Conservation (phyloP, 352 stramenopile species). For the Thraustochytrium sp. region DNA sequence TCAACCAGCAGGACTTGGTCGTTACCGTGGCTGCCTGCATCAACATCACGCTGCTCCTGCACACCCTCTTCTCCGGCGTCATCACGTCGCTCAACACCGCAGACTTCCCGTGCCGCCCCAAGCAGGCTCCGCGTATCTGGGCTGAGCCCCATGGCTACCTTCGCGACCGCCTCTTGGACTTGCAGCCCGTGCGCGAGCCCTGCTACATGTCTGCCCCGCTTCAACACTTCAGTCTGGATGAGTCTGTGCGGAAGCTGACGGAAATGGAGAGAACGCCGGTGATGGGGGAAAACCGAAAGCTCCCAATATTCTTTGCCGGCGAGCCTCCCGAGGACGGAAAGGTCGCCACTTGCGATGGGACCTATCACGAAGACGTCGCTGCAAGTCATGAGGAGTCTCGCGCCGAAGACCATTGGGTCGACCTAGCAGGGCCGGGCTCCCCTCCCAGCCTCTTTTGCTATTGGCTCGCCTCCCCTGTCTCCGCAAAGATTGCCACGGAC, state of each 20-base stretch:
- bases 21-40: neutral
- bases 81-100: neutral
- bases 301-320: too few species aligned
- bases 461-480: neutral
- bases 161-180: neutral
- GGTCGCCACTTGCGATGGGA: too few species aligned
- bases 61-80: neutral
- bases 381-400: too few species aligned
- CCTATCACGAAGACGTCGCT: too few species aligned
- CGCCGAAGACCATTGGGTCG: too few species aligned
- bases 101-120: neutral
- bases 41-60: neutral
- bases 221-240: too few species aligned
- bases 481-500: neutral
- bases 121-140: neutral
- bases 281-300: neutral
- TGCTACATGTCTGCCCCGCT: neutral
- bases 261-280: neutral
- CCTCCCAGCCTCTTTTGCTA: neutral
- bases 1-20: neutral
- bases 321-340: too few species aligned
- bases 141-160: neutral
- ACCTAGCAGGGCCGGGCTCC: neutral
- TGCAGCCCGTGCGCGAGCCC: neutral
- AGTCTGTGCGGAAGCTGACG: neutral